Conservation (phyloP, 73 alveolate genomes). For the Paraurostyla sp. region DNA sequence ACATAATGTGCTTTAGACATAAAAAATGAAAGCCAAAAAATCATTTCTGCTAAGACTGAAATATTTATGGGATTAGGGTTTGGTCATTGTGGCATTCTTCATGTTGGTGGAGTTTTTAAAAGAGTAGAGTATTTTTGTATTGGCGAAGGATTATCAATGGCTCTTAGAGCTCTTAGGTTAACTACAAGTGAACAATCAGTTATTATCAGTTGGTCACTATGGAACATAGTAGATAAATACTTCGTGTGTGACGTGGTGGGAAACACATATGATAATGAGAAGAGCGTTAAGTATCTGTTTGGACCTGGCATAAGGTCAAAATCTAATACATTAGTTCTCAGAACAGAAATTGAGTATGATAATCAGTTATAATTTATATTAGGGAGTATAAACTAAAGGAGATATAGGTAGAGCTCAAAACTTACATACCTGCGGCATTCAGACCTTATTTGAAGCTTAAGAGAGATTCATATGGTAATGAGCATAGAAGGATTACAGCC, state of each 20-base stretch:
- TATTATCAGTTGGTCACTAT: not conserved
- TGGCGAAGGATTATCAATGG: slow-evolving; percentile 33
- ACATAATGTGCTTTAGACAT: slow-evolving; percentile 46
- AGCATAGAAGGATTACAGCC: slow-evolving; percentile 27
- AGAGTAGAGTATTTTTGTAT: slow-evolving; percentile 21
- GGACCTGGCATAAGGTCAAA: slow-evolving; percentile 39
- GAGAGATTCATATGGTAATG: slow-evolving; percentile 46
- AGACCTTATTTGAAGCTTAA: slow-evolving; percentile 45
- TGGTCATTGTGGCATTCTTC: slow-evolving; percentile 49
- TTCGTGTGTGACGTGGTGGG: not conserved
- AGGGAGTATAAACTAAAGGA: slow-evolving; percentile 20
- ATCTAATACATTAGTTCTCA: not conserved
- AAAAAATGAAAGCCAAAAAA: slow-evolving; percentile 34
- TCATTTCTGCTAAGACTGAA: slow-evolving; percentile 7
- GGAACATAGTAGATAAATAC: slow-evolving; percentile 27
- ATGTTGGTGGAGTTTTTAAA: slow-evolving; percentile 54
- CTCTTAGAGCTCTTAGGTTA: slow-evolving; percentile 21
- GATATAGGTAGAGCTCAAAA: slow-evolving; percentile 10
- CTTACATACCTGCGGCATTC: slow-evolving; percentile 41
- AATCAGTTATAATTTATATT: not conserved
- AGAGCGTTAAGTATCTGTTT: not conserved
- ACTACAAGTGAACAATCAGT: not conserved
- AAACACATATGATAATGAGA: not conserved
- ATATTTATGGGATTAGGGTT: slow-evolving; percentile 52
- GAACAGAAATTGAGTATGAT: slow-evolving; percentile 2